These are phyloP conservation scores for Parathielavia appendiculata DNA, from an alignment of 495 filamentous ascomycete genomes.

Conservation along the genomic window DNA sequence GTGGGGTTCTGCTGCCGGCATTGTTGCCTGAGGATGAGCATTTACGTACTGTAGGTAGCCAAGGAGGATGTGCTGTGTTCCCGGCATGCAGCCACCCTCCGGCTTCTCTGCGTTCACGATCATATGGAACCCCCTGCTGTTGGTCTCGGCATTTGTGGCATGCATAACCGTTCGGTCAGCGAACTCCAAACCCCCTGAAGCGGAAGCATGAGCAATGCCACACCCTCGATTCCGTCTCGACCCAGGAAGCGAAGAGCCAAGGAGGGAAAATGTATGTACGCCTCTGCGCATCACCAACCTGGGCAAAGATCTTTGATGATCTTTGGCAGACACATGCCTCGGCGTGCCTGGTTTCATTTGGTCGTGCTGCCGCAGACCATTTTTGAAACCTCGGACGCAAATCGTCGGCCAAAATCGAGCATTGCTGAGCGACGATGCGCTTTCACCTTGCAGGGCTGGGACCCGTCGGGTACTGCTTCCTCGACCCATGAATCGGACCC, in stretches of 20 bases:
- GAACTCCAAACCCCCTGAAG: constrained; percentile 20
- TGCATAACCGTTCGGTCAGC: constrained; percentile 28
- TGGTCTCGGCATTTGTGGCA: constrained; percentile 18
- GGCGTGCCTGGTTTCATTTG: constrained; percentile 6
- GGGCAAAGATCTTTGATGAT: background rate
- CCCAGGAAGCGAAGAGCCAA: background rate
- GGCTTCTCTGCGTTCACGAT: background rate
- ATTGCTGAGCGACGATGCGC: background rate
- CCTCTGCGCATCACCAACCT: background rate
- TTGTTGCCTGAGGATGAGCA: background rate
- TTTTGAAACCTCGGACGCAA: constrained; percentile 4
- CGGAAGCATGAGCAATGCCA: constrained; percentile 25
- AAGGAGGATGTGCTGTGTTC: background rate
- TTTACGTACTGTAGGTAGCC: background rate
- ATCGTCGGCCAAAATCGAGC: background rate
- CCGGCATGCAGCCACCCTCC: background rate
- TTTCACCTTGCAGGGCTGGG: background rate
- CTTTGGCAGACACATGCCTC: background rate
- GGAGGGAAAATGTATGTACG: background rate
- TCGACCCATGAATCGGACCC: constrained; percentile 5
- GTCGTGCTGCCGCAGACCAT: constrained; percentile 3
- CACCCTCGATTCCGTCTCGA: constrained; percentile 11
- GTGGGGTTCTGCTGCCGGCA: background rate
- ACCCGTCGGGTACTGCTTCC: constrained; percentile 16
- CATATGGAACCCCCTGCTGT: background rate